Base-by-base conservation (phyloP, 169 alveolate species). In the Blepharisma undulans region DNA sequence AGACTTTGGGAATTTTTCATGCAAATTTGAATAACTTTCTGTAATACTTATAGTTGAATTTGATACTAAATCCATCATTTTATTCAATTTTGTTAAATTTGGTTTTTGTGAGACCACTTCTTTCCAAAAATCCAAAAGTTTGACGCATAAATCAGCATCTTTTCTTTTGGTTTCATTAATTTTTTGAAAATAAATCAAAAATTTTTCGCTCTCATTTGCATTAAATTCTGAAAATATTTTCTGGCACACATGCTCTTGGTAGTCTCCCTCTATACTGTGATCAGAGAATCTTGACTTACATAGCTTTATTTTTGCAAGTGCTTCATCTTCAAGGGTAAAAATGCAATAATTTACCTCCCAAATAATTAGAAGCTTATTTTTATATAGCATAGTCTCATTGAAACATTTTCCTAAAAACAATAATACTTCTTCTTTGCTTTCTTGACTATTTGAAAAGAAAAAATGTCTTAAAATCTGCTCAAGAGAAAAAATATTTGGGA, bases 331-430 rank as follows among this genome's bases (percentile, higher is more conserved):
- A 21, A 78, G 60, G 10, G 86, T 29, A 78, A 27, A 78, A 29
- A 78, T n/a, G 29, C 86, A 78, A 78, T 78, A 78, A 78, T 78
- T 78, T 4, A 27, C 29, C 14, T 25, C 86, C 86, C 86, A 78
- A 29, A 78, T 78, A 29, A 36, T 32, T 3, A 32, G 29, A 25
- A 32, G 29, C 10, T 27, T 27, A 21, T 78, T 32, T 78, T 32
- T 78, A 29, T 34, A 27, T 4, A 29, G 34, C 61, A 21, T 21
- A 29, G 29, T 78, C 6, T 78, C n/a, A 12, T 78, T 32, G 18
- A 27, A 78, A 22, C 61, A 27, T 29, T 25, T 21, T 3, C 61
- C 29, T 27, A 78, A 12, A 78, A 29, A 12, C 10, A 14, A 27
- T 29, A 78, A 27, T 21, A 78, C 18, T 29, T 78, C 34, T 78